Evolutionary conservation across 371 early-diverging fungal genomes (phyloP).

Genomic region (Mucor indicus): DNA sequence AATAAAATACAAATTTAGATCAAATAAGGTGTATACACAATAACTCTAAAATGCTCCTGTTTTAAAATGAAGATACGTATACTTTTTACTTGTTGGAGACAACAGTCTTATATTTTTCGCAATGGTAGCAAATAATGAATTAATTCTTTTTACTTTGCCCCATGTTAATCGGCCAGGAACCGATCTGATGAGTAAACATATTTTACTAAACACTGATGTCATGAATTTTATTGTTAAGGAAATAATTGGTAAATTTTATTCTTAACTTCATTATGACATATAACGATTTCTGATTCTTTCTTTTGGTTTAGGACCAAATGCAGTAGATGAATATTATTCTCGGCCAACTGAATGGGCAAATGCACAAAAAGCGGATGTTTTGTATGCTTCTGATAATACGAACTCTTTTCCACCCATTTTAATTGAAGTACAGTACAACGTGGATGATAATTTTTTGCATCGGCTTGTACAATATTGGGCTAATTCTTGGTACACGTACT

Average conservation of each 20-base stretch:
- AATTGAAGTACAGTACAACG: slow-evolving; percentile 10
- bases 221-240: slow-evolving; percentile 4
- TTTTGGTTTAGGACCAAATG: slow-evolving; percentile 8
- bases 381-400: slow-evolving; percentile 1
- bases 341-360: slow-evolving; percentile 7
- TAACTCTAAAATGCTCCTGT: no score
- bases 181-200: slow-evolving; percentile 6
- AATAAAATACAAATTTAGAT: no score
- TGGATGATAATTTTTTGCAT: no score
- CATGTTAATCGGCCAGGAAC: no score
- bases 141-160: no score
- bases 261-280: neutral
- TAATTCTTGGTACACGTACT: no score
- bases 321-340: slow-evolving; percentile 6
- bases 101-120: no score
- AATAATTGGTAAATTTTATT: slow-evolving; percentile 3
- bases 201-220: slow-evolving; percentile 5
- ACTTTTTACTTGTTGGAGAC: no score
- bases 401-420: neutral
- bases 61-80: no score
- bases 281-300: slow-evolving; percentile 6
- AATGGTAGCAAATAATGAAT: no score
- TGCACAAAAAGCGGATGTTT: slow-evolving; percentile 1
- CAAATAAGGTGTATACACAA: no score
- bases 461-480: no score